phyloP scores from a whole-genome alignment of 371 early-diverging fungal genomes.

The Syncephalastrum sp. region DNA sequence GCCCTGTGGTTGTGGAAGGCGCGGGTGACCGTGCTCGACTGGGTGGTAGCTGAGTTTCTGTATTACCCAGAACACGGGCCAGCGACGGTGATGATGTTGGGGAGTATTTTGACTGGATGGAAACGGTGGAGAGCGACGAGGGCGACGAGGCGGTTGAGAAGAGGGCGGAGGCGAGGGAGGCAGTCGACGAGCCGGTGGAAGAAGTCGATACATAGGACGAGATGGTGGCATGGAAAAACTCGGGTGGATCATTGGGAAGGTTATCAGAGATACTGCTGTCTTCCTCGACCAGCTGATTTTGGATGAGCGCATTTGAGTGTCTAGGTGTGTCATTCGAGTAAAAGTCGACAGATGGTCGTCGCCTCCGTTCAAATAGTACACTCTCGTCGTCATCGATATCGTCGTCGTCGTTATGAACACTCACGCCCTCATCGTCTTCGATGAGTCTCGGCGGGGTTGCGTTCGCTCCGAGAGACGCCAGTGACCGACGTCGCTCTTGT shows the following conservation, averaged over 20 bases:
- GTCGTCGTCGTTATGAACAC: constrained; percentile 4
- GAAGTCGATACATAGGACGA: constrained; percentile 4
- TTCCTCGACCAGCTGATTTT: constrained; percentile 1
- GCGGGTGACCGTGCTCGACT: constrained; percentile 1
- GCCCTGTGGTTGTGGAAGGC: background rate
- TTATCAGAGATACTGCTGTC: constrained; percentile 6
- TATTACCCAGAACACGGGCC: background rate
- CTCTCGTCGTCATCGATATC: background rate
- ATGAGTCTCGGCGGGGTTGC: constrained; percentile 2
- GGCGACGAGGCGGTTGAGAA: constrained; percentile 17
- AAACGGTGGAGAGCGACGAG: constrained; percentile 17
- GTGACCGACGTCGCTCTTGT: background rate
- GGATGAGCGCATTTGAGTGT: background rate
- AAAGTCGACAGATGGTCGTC: constrained; percentile 11
- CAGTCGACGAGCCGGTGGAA: constrained; percentile 8
- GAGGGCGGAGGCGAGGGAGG: constrained; percentile 5
- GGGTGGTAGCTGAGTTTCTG: constrained; percentile 4
- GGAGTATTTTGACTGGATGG: constrained; percentile 10
- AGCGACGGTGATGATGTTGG: background rate
- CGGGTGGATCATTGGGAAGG: constrained; percentile 7
- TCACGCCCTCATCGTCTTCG: background rate
- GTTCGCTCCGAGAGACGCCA: background rate
- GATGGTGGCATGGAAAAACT: constrained; percentile 9
- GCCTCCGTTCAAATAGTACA: background rate
- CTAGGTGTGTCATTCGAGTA: constrained; percentile 9